A percentile compares a stretch with the other conserved stretches of the same genome.
Evolutionary conservation across 495 filamentous ascomycete genomes (phyloP).

Genomic region (Trichoderma gamsii): DNA sequence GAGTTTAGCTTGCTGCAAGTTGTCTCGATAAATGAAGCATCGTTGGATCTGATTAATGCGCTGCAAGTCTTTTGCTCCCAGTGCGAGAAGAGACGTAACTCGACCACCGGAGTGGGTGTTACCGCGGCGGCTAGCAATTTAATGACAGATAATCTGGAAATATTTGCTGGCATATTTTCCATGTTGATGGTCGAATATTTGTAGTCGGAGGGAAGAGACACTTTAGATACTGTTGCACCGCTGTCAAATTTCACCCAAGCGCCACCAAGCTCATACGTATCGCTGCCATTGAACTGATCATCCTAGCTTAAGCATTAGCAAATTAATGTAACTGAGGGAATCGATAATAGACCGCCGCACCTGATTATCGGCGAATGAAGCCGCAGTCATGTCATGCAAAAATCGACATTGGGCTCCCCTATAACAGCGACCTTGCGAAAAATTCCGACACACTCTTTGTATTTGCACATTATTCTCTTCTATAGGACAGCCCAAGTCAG

Average conservation of each 20-base stretch:
- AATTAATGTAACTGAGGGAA: neutral
- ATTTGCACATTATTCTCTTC: too few species aligned
- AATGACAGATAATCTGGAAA: neutral
- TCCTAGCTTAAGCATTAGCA: neutral
- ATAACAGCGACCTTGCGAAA: too few species aligned
- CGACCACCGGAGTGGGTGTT: neutral
- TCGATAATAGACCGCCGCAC: too few species aligned
- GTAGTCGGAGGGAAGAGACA: slow-evolving; percentile 17
- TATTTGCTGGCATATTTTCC: neutral
- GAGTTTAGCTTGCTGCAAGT: neutral
- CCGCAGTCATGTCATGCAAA: neutral
- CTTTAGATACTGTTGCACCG: slow-evolving; percentile 25
- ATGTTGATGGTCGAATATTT: neutral
- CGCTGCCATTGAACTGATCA: neutral
- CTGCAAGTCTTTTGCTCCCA: neutral
- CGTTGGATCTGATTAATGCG: neutral
- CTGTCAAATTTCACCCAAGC: slow-evolving; percentile 25
- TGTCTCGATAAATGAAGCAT: neutral
- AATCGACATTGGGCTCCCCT: neutral
- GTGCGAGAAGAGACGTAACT: neutral
- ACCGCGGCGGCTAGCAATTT: neutral
- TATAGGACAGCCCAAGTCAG: too few species aligned
- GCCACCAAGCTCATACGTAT: slow-evolving; percentile 21
- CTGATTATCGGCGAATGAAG: neutral
- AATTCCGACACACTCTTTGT: too few species aligned